A percentile compares a stretch with the other conserved stretches of the same genome.
Evolutionary conservation across 305 asterid species (phyloP).

Genomic region (Rubia tinctorum): DNA sequence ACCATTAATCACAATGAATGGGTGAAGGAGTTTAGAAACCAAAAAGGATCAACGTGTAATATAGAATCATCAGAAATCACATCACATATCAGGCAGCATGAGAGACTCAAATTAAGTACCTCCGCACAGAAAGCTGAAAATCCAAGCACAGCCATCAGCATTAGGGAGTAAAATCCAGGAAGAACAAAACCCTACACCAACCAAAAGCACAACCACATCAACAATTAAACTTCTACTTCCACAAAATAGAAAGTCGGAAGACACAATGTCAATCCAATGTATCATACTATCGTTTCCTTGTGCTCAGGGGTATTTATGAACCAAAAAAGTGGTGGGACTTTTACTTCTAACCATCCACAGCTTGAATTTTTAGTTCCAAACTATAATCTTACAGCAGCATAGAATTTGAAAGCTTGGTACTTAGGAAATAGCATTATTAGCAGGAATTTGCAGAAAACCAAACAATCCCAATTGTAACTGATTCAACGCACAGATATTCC

Average conservation of each 20-base stretch:
- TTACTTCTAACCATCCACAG: neutral
- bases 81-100: neutral
- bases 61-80: neutral
- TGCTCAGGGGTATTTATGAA: neutral
- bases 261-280: neutral
- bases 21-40: neutral
- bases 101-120: slow-evolving; percentile 23
- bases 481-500: neutral
- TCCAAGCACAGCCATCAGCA: slow-evolving; percentile 33
- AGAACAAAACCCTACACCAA: slow-evolving; percentile 29
- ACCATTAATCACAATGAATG: neutral
- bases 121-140: slow-evolving; percentile 37
- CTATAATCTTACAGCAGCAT: neutral
- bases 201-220: neutral
- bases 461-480: neutral
- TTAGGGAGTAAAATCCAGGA: slow-evolving; percentile 30
- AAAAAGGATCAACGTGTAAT: neutral
- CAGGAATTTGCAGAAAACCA: no score
- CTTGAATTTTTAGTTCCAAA: neutral
- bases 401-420: neutral
- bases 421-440: neutral
- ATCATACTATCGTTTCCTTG: neutral
- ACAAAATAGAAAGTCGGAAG: neutral
- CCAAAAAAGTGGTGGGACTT: neutral
- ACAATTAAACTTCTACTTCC: slow-evolving; percentile 10